Evolutionary conservation across 345 rosid genomes (phyloP).

Genomic region (Aquilaria sinensis): DNA sequence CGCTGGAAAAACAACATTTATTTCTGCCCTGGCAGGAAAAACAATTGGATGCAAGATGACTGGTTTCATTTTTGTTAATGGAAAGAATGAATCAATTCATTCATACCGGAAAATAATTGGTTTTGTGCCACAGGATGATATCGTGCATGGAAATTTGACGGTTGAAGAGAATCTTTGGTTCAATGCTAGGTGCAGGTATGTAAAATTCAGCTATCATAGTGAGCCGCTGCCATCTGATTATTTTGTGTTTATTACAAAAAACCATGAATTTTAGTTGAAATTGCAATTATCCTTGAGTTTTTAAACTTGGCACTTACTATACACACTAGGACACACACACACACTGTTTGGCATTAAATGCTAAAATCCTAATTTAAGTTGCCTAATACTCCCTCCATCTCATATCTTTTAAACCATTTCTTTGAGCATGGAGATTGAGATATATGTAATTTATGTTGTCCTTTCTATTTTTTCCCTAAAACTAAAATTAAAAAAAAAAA

Average conservation of each 20-base stretch:
- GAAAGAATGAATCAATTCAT: constrained; percentile 60
- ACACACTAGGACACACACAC: not conserved
- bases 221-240: not conserved
- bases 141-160: constrained; percentile 94
- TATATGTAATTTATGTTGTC: too few relatives aligned
- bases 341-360: too few relatives aligned
- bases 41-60: constrained; percentile 63
- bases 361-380: too few relatives aligned
- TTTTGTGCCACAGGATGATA: constrained; percentile 93
- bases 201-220: not conserved
- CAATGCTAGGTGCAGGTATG: constrained; percentile 80
- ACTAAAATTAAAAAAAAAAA: too few relatives aligned
- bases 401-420: too few relatives aligned
- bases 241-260: not conserved
- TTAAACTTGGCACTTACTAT: too few relatives aligned
- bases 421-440: too few relatives aligned
- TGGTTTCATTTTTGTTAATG: constrained; percentile 75
- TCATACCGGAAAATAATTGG: constrained; percentile 83
- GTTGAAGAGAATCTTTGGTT: constrained; percentile 98
- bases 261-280: constrained; percentile 1
- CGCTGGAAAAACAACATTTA: constrained; percentile 94
- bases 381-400: not conserved
- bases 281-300: too few relatives aligned
- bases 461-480: too few relatives aligned
- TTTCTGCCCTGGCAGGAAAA: constrained; percentile 85